phyloP scores from a whole-genome alignment of 768 basidiomycete genomes.

The Russula abietina region DNA sequence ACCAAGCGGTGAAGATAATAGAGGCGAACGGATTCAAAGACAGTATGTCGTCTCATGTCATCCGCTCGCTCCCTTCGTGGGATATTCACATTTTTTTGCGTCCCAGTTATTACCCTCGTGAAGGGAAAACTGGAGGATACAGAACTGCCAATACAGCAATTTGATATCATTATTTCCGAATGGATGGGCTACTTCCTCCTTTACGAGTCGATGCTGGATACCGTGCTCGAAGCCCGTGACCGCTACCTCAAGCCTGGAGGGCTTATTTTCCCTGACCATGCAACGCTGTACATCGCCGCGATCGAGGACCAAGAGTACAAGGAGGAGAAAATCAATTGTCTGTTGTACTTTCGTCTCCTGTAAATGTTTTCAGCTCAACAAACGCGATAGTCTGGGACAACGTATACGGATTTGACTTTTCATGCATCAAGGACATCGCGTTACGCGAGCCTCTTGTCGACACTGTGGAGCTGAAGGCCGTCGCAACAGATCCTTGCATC shows the following conservation, averaged over 20 bases:
- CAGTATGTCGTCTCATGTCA: slow-evolving; percentile 48
- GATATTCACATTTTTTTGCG: slow-evolving; percentile 6
- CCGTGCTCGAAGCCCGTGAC: slow-evolving; percentile 93
- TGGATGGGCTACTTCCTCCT: slow-evolving; percentile 99
- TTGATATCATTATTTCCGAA: slow-evolving; percentile 98
- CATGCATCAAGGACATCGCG: slow-evolving; percentile 98
- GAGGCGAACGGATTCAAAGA: slow-evolving; percentile 95
- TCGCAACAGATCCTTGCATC: slow-evolving; percentile 86
- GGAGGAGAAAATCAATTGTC: slow-evolving; percentile 99
- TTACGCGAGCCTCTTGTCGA: slow-evolving; percentile 94
- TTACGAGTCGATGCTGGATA: slow-evolving; percentile 99
- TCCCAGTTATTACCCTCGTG: slow-evolving; percentile 84
- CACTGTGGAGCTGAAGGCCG: slow-evolving; percentile 95
- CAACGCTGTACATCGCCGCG: slow-evolving; percentile 87
- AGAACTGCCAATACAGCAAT: slow-evolving; percentile 80
- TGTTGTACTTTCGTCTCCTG: slow-evolving; percentile 32
- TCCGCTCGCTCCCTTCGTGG: not conserved
- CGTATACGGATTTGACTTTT: slow-evolving; percentile 99
- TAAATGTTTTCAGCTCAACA: slow-evolving; percentile 6
- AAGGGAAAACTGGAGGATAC: slow-evolving; percentile 97
- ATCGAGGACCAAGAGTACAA: slow-evolving; percentile 99
- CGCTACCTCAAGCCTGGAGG: slow-evolving; percentile 90
- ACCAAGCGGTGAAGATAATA: slow-evolving; percentile 96
- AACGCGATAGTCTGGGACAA: slow-evolving; percentile 89
- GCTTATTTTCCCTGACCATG: slow-evolving; percentile 93